phyloP scores from a whole-genome alignment of 441 rosid genomes.

The Erodium chrysanthum region DNA sequence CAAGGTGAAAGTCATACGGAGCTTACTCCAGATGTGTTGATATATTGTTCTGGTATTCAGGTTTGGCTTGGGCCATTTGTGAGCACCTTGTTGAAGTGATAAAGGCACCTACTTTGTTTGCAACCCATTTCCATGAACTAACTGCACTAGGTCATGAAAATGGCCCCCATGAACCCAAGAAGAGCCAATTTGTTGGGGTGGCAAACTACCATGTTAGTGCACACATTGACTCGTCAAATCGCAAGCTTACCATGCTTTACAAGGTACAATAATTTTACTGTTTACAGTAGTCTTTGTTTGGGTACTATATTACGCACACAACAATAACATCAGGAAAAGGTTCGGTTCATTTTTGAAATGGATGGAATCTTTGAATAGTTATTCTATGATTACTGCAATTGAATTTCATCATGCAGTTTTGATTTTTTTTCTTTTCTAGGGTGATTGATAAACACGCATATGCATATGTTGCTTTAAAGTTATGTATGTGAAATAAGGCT shows the following conservation, averaged over 20 bases:
- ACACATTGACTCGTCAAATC: constrained; percentile 73
- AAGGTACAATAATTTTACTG: constrained; percentile 39
- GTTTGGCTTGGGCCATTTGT: constrained; percentile 98
- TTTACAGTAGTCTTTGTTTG: background rate
- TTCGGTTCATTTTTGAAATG: background rate
- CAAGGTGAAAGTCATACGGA: background rate
- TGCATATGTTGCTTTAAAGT: background rate
- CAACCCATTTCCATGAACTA: constrained; percentile 97
- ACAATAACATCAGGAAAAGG: constrained; percentile 1
- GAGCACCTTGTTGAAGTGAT: constrained; percentile 85
- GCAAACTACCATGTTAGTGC: constrained; percentile 97
- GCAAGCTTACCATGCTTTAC: constrained; percentile 92
- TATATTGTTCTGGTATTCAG: constrained; percentile 29
- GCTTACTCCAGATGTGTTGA: background rate
- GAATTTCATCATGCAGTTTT: background rate
- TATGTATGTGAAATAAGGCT: background rate
- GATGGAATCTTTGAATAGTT: background rate
- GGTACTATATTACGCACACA: background rate
- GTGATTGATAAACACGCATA: background rate
- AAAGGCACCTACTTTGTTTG: constrained; percentile 88
- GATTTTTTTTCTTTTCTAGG: background rate
- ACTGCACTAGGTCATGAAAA: constrained; percentile 76
- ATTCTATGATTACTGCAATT: background rate
- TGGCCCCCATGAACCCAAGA: constrained; percentile 24
- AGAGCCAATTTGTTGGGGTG: constrained; percentile 57